Evolutionary conservation across 192 early-diverging fungal genomes (phyloP), one percentile per base, ranked within the genome.

Genomic region (Backusella parvicylindrica): DNA sequence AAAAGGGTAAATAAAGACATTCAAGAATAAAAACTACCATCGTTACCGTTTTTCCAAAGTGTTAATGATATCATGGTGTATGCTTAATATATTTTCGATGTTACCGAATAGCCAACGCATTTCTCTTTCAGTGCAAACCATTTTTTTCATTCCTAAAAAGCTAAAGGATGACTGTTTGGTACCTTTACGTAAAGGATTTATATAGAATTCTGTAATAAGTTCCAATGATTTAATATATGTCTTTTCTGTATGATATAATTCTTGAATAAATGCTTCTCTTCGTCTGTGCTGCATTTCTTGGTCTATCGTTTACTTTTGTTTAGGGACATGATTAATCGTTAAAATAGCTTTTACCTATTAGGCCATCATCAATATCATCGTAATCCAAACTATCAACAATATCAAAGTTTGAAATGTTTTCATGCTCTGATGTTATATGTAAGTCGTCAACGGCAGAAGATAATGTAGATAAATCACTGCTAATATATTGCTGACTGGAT

Each of bases 301-400:
- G 26, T 70, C 76, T 72, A 72, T 41, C 43, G 23, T 30, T 36
- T 30, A 38, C 41, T 50, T 60, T 53, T 72, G 26, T 60, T 60
- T 9, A 60, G 23, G 12, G 23, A 60, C 53, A 60, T 23, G 21
- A 60, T 1, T 49, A 43, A 53, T 41, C 11, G 30, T 60, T 77
- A 5, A 16, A n/a, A 16, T 47, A 21, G 18, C 43, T 38, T 63
- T 40, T 80, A 75, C 79, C 79, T 56, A 80, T 76, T 43, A 76
- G 50, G 35, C 71, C 75, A 33, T 75, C 72, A 50, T 80, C 79
- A 3, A 76, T 53, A 71, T 80, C 74, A 40, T 80, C 79, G 37
- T 80, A 80, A 64, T 68, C 74, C 3, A 80, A 56, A n/a, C 69
- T 31, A n/a, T 80, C 74, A 12, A 80, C 53, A 16, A 80, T 80